Conservation (phyloP, 2,329 filamentous ascomycete species). For the Fusarium pseudocircinatum region DNA sequence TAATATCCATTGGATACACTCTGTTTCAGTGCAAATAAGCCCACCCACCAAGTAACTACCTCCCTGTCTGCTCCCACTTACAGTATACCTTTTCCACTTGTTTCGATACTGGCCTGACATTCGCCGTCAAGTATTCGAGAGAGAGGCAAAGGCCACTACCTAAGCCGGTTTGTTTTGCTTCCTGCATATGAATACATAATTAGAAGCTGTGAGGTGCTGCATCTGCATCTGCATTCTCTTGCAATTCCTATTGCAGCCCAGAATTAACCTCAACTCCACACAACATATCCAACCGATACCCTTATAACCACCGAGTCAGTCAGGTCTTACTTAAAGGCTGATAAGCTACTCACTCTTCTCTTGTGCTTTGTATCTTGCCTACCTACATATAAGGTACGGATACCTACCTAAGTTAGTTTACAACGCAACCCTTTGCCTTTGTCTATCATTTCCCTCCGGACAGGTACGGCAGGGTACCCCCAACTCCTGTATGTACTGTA, state of each 20-base stretch:
- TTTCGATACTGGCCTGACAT: conserved; percentile 14
- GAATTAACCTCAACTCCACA: conserved; percentile 1
- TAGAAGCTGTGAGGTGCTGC: not conserved
- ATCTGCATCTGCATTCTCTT: not conserved
- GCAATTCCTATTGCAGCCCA: not conserved
- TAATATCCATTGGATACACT: conserved; percentile 6
- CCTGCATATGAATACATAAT: not conserved
- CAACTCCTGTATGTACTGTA: not conserved
- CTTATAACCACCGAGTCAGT: not conserved
- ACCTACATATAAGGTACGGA: not conserved
- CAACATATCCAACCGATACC: not conserved
- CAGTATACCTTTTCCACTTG: conserved; percentile 4
- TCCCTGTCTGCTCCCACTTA: conserved; percentile 3
- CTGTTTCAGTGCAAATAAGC: conserved; percentile 18
- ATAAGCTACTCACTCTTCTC: too few species aligned
- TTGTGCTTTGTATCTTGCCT: not conserved
- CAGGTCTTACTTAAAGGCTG: not conserved
- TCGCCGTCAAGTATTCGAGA: not conserved
- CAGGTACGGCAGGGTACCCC: not conserved
- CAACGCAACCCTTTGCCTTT: not conserved
- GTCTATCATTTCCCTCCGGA: not conserved
- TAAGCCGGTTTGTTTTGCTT: not conserved
- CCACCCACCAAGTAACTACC: not conserved
- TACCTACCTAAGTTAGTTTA: not conserved
- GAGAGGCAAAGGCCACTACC: not conserved